Base-by-base conservation (phyloP, 495 filamentous ascomycete species). In the Pyronema omphalodes region DNA sequence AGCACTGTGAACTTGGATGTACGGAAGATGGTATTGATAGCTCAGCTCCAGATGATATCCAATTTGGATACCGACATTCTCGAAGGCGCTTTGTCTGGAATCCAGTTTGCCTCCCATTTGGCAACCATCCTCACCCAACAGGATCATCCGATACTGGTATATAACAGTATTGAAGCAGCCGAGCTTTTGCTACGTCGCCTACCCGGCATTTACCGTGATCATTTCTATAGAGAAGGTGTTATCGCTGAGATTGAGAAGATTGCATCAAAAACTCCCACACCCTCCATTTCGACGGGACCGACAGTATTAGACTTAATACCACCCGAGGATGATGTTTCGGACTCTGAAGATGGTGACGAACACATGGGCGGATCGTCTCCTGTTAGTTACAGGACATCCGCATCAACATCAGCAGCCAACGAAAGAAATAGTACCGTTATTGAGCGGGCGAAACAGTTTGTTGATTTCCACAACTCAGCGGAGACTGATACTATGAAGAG, bases 21-120 rank as follows among this genome's bases (percentile, higher is more conserved):
- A 12, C 86, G 93, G n/a, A 86, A 96, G 61, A 95, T 93, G 70
- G 93, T 96, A 14, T 74, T 99, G 41, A 83, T 79, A 34, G 91
- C 93, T 15, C 93, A 99, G 59, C 72, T 96, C 34, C 95, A 96
- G 70, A 96, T 99, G 88, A 76, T 99, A 9, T 94, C 88, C n/a
- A 93, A 94, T 58, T 63, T 96, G 15, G 88, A 95, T 60, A 74
- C 76, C 9, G 73, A 75, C 37, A 84, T 99, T 44, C 74, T 99
- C 11, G 77, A 85, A 54, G 89, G 93, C 50, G 82, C 91, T 39
- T 70, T 99, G 14, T 84, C 84, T n/a, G 74, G 84, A 9, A 87
- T 96, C 5, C 84, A 91, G 4, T 99, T 96, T 67, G 87, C 93
- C n/a, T 99, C 93, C 1, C 94, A 93, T 67, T 68, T 99, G 23